Conservation (phyloP, 768 basidiomycete species). For the Lentinus brumalis region DNA sequence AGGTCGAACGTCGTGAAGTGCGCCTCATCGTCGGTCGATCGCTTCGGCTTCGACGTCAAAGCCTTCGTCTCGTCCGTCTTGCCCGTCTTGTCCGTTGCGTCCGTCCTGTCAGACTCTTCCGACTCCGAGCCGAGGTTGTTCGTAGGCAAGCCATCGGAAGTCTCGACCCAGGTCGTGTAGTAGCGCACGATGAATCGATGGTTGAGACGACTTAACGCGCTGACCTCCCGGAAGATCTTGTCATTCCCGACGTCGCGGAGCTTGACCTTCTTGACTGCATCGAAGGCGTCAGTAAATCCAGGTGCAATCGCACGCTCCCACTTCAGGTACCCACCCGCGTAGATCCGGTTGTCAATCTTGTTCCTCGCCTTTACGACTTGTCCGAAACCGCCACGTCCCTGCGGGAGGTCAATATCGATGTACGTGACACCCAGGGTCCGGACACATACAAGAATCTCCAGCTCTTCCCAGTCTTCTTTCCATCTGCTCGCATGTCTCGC, state of each 20-base stretch:
- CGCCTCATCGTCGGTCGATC: conserved; percentile 33
- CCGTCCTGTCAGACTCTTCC: conserved; percentile 30
- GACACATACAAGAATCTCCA: conserved; percentile 69
- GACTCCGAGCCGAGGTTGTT: conserved; percentile 43
- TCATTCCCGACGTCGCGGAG: conserved; percentile 79
- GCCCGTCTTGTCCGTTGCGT: conserved; percentile 44
- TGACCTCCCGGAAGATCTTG: conserved; percentile 91
- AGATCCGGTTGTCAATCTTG: conserved; percentile 82
- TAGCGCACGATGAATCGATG: conserved; percentile 93
- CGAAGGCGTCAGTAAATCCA: not conserved
- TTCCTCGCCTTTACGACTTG: conserved; percentile 95
- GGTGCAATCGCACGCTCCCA: not conserved
- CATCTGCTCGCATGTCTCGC: conserved; percentile 72
- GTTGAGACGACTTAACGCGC: conserved; percentile 81
- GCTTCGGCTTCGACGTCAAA: conserved; percentile 58
- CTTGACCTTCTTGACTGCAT: conserved; percentile 84
- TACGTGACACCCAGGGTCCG: not conserved
- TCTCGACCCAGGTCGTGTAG: conserved; percentile 90
- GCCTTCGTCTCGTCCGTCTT: conserved; percentile 44
- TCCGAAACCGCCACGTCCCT: conserved; percentile 91
- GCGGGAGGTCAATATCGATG: not conserved
- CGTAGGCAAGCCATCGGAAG: conserved; percentile 48
- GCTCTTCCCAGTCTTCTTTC: conserved; percentile 93
- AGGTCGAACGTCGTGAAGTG: conserved; percentile 64
- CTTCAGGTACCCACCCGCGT: conserved; percentile 58